Evolutionary conservation across 805 yeast genomes (phyloP).

Genomic region (Teunomyces barrocoloradensis): DNA sequence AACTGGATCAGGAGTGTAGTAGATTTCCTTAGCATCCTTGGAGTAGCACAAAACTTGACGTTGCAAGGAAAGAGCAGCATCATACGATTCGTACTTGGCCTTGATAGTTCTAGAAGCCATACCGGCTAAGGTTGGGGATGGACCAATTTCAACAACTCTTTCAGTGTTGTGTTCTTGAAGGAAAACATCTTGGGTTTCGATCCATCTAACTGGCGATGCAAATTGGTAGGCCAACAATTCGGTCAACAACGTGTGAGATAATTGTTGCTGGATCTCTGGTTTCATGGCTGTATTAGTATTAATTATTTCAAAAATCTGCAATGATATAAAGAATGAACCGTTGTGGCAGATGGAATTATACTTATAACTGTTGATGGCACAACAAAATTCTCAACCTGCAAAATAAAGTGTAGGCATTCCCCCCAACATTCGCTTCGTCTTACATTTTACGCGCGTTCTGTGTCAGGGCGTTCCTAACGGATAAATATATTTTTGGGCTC

Average conservation of each 20-base stretch:
- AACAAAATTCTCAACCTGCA: not conserved
- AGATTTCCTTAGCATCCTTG: conserved; percentile 93
- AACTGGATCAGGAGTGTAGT: conserved; percentile 84
- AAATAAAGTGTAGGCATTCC: not conserved
- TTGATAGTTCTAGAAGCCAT: conserved; percentile 97
- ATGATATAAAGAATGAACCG: not conserved
- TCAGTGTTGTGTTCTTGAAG: conserved; percentile 92
- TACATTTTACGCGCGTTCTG: not conserved
- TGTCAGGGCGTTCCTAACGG: not conserved
- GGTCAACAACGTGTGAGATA: conserved; percentile 89
- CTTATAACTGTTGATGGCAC: conserved; percentile 2
- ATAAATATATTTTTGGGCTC: conserved; percentile 1
- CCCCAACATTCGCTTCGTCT: conserved; percentile 1
- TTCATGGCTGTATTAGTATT: conserved; percentile 46
- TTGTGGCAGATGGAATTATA: not conserved
- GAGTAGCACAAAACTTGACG: conserved; percentile 95
- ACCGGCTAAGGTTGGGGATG: conserved; percentile 97
- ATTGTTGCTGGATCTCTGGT: conserved; percentile 97
- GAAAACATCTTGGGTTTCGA: conserved; percentile 98
- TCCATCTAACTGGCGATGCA: conserved; percentile 99
- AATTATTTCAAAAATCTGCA: not conserved
- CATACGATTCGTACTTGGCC: conserved; percentile 95
- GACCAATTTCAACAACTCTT: conserved; percentile 97
- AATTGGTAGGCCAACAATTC: conserved; percentile 98
- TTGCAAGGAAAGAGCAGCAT: conserved; percentile 90